Percentiles rank a stretch among this genome's conserved stretches.
Conservation (phyloP, 1,139 yeast species). For the Nakaseomyces kungkrabaensis region DNA sequence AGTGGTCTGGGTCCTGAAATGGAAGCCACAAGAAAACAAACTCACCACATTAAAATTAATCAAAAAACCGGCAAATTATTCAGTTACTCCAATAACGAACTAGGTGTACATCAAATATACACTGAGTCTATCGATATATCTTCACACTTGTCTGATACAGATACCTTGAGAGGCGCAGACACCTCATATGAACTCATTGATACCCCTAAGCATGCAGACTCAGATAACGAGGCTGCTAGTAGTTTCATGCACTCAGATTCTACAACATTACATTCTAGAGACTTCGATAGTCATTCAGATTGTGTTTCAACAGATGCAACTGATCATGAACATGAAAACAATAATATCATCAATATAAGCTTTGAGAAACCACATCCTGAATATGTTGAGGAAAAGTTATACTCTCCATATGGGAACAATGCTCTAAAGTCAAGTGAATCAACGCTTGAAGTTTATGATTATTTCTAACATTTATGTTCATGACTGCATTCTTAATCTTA, state of each 20-base stretch:
- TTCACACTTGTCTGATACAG: not conserved
- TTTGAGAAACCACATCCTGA: not conserved
- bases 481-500: no score
- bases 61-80: not conserved
- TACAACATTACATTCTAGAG: slow-evolving; percentile 2
- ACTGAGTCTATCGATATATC: not conserved
- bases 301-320: slow-evolving; percentile 2
- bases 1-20: slow-evolving; percentile 1
- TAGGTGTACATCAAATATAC: slow-evolving; percentile 5
- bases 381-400: not conserved
- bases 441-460: not conserved
- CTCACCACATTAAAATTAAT: not conserved
- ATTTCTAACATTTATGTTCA: not conserved
- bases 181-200: not conserved
- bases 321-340: not conserved
- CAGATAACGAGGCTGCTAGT: not conserved
- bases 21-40: not conserved
- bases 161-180: not conserved
- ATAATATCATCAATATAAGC: not conserved
- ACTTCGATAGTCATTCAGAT: slow-evolving; percentile 5
- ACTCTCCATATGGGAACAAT: not conserved
- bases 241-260: slow-evolving; percentile 2
- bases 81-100: slow-evolving; percentile 21
- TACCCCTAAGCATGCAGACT: not conserved
- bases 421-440: not conserved